Base-by-base conservation (phyloP, 257 asterid genomes). In the Fraxinus cuspidata region DNA sequence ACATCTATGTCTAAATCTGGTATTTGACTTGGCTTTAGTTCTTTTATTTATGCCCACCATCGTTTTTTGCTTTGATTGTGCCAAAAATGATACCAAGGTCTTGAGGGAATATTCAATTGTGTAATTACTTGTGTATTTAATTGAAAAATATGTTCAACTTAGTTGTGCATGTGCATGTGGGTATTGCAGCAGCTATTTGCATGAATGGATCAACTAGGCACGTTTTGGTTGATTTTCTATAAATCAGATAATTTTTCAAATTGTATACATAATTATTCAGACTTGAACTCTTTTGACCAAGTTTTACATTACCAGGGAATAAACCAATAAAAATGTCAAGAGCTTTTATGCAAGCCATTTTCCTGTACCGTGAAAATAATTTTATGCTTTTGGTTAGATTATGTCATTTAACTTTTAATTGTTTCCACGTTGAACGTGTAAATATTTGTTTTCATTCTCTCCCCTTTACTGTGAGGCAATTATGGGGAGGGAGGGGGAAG, bases 261-360 rank as follows among this genome's bases (percentile, higher is more conserved):
- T 56, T 56, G 23, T 56, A 56, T 56, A n/a, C 12, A 8, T n/a
- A 56, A 56, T 56, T 18, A 18, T 56, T 21, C 65, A 56, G 25
- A n/a, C 65, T 7, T 7, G 28, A 56, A 56, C 65, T 0, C 65
- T n/a, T 28, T 56, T 56, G 28, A 19, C 13, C 28, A 56, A 56
- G 65, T 56, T 56, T 56, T 19, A 8, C 23, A 56, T 56, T 56
- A n/a, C 11, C 28, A 19, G 27, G 65, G 65, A 56, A 19, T n/a
- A 56, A 56, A 56, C 65, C 3, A 56, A 56, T 56, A 19, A 5
- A 56, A 56, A 7, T 23, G n/a, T 56, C 65, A 56, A 56, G 65
- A 21, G 65, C 65, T 56, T 56, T 56, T 56, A 56, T 56, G 65
- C 65, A n/a, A n/a, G 10, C 65, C 65, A 56, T 56, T 56, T 56